Conservation (phyloP, 2,329 filamentous ascomycete genomes). For the Fusarium sterilihyphosum region DNA sequence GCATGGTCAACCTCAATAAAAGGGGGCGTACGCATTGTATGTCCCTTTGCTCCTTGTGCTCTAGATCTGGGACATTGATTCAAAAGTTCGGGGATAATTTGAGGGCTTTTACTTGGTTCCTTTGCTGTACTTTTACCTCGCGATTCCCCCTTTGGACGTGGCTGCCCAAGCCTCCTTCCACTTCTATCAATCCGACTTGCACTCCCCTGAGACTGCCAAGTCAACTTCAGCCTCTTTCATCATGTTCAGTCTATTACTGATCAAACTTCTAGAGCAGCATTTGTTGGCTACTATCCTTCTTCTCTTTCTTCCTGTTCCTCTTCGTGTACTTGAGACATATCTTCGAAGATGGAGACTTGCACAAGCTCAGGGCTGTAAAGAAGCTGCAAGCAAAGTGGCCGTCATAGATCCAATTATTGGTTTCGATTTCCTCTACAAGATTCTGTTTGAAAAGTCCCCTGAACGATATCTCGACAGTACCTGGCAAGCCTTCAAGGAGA, state of each 20-base stretch:
- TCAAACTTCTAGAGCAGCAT: conserved; percentile 30
- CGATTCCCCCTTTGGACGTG: conserved; percentile 22
- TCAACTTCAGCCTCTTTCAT: neutral
- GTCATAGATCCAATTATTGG: conserved; percentile 48
- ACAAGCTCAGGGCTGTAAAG: conserved; percentile 37
- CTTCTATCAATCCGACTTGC: neutral
- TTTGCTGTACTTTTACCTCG: conserved; percentile 34
- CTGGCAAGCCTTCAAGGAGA: conserved; percentile 39
- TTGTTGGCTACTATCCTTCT: conserved; percentile 28
- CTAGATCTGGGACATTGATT: conserved; percentile 43
- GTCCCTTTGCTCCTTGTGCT: conserved; percentile 15
- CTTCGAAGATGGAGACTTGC: conserved; percentile 29
- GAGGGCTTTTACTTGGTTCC: conserved; percentile 1
- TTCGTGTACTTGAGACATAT: conserved; percentile 20
- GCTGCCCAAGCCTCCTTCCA: conserved; percentile 19
- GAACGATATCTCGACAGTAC: conserved; percentile 45
- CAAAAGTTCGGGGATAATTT: conserved; percentile 40
- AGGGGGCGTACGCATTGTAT: conserved; percentile 11
- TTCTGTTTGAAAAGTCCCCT: conserved; percentile 39
- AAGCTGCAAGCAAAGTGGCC: conserved; percentile 32
- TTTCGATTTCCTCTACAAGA: conserved; percentile 49
- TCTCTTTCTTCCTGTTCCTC: conserved; percentile 29
- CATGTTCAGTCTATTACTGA: conserved; percentile 31
- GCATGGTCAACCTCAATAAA: neutral
- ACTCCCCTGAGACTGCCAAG: neutral